phyloP scores from a whole-genome alignment of 1,284 basidiomycete species.

The Mycena citricolor region DNA sequence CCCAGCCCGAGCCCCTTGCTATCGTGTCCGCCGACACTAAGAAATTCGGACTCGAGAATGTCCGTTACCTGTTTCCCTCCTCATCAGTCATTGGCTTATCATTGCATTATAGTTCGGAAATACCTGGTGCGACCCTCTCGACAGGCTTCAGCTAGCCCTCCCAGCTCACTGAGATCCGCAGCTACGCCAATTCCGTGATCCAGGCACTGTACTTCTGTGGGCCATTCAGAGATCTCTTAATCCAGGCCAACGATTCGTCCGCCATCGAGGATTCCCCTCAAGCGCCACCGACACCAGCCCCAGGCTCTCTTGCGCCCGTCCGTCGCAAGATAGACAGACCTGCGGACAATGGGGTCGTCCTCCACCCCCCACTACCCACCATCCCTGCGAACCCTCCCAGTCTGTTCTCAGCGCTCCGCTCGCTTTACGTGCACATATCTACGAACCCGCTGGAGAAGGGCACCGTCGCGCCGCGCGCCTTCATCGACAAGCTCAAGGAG shows the following conservation, averaged over 20 bases:
- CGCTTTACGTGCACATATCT: conserved; percentile 85
- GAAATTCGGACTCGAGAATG: conserved; percentile 92
- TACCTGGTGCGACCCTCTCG: conserved; percentile 26
- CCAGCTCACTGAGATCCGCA: conserved; percentile 33
- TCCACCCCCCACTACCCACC: conserved; percentile 29
- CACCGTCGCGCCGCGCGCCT: conserved; percentile 82
- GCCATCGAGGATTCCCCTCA: conserved; percentile 18
- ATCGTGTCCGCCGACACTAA: conserved; percentile 64
- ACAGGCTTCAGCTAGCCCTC: not conserved
- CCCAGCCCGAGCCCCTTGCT: conserved; percentile 34
- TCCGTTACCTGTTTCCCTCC: conserved; percentile 42
- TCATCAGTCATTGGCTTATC: conserved; percentile 4
- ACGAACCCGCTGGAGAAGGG: conserved; percentile 75
- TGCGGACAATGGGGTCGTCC: conserved; percentile 30
- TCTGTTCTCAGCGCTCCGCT: conserved; percentile 86
- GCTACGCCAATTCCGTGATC: conserved; percentile 97
- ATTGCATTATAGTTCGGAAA: conserved; percentile 32
- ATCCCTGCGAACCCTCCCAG: conserved; percentile 70
- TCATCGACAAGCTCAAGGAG: conserved; percentile 88
- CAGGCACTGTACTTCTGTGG: conserved; percentile 84
- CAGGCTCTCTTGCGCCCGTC: conserved; percentile 31
- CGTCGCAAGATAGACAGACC: conserved; percentile 53
- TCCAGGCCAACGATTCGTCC: conserved; percentile 41
- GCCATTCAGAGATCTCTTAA: conserved; percentile 47
- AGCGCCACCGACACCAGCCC: conserved; percentile 25